Conservation (phyloP, 441 rosid species). For the Pelargonium citronellum region DNA sequence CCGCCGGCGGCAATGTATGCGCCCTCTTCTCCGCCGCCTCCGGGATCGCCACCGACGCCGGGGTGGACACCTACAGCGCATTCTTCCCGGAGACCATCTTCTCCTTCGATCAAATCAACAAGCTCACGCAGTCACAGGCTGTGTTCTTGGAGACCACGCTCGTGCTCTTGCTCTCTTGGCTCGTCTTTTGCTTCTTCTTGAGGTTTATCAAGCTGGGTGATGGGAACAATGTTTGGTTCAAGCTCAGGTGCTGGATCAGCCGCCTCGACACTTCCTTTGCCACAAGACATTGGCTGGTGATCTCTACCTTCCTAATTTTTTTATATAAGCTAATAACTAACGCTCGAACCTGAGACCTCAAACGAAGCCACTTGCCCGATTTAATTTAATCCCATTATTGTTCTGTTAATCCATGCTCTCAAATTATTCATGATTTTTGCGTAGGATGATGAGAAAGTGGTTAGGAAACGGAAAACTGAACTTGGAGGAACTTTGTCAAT, state of each 20-base stretch:
- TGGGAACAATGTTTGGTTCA: slow-evolving; percentile 67
- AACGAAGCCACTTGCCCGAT: too few species aligned
- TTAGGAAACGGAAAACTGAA: slow-evolving; percentile 84
- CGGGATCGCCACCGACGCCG: slow-evolving; percentile 39
- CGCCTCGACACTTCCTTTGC: slow-evolving; percentile 81
- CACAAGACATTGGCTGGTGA: slow-evolving; percentile 97
- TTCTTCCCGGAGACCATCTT: slow-evolving; percentile 64
- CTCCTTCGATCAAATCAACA: slow-evolving; percentile 64
- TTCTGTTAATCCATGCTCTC: too few species aligned
- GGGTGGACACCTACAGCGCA: slow-evolving; percentile 34
- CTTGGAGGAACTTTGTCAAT: slow-evolving; percentile 89
- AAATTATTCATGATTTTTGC: background rate
- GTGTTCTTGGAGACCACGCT: slow-evolving; percentile 87
- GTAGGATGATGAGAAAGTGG: slow-evolving; percentile 79
- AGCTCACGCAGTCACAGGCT: slow-evolving; percentile 87
- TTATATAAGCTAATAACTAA: too few species aligned
- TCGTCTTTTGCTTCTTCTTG: slow-evolving; percentile 56
- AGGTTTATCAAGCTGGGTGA: slow-evolving; percentile 75
- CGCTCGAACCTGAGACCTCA: too few species aligned
- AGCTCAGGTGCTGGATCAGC: slow-evolving; percentile 89
- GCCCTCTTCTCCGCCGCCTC: slow-evolving; percentile 21
- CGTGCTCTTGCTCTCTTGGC: slow-evolving; percentile 66
- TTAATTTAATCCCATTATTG: background rate
- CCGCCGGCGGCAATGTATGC: slow-evolving; percentile 13
- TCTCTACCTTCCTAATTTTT: slow-evolving; percentile 16